A percentile compares a stretch with the other conserved stretches of the same genome.
Conservation (phyloP, 2,329 filamentous ascomycete genomes). For the Bertia moriformis region DNA sequence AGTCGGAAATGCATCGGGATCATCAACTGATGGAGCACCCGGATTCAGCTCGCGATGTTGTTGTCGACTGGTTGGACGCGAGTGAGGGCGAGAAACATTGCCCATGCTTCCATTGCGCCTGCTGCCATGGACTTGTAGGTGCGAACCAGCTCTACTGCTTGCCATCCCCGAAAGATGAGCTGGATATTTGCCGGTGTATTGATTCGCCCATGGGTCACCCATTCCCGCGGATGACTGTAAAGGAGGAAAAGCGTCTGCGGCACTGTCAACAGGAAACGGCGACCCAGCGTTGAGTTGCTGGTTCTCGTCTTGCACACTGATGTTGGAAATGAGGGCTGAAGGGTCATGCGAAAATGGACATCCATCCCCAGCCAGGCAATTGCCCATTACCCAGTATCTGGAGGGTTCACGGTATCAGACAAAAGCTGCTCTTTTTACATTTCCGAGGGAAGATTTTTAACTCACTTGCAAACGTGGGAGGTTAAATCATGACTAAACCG, state of each 20-base stretch:
- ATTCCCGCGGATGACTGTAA: constrained; percentile 16
- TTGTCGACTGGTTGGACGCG: background rate
- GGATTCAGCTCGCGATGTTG: constrained; percentile 7
- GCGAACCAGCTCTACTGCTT: background rate
- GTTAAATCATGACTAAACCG: constrained; percentile 56
- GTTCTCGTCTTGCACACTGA: constrained; percentile 34
- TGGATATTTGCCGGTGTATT: constrained; percentile 16
- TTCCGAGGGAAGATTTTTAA: too few species aligned
- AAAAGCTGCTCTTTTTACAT: constrained; percentile 2
- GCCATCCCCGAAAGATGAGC: background rate
- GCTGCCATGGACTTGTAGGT: constrained; percentile 7
- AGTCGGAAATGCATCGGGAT: constrained; percentile 54
- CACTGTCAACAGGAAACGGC: constrained; percentile 40
- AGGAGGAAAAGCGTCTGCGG: constrained; percentile 48
- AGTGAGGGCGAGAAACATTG: constrained; percentile 46
- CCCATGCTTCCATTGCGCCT: constrained; percentile 30
- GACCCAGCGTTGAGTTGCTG: constrained; percentile 26
- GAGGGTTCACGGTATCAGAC: constrained; percentile 7
- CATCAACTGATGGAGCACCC: constrained; percentile 48
- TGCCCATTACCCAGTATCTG: constrained; percentile 53
- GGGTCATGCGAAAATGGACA: constrained; percentile 60
- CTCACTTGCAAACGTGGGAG: constrained; percentile 50
- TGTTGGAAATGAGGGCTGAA: constrained; percentile 40
- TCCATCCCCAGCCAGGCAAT: constrained; percentile 50
- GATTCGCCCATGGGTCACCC: background rate